Conservation (phyloP, 164 flowering plant genomes). For the Chloranthus sessilifolius region DNA sequence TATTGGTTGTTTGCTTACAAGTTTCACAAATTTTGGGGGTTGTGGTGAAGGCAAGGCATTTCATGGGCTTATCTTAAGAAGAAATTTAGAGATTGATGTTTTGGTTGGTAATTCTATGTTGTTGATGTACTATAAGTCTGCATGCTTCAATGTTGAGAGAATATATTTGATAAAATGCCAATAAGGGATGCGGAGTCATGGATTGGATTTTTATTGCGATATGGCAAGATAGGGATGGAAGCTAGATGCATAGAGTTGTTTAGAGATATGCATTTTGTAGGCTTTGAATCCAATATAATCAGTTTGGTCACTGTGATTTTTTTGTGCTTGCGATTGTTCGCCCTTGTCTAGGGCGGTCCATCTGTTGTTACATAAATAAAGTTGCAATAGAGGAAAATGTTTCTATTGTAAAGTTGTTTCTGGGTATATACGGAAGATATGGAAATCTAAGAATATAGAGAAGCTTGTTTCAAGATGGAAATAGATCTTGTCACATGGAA, state of each 20-base stretch:
- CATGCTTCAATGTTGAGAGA: conserved; percentile 32
- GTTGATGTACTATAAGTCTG: conserved; percentile 70
- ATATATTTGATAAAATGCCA: conserved; percentile 29
- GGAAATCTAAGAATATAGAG: conserved; percentile 34
- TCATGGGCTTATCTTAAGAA: conserved; percentile 55
- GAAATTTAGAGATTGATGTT: conserved; percentile 24
- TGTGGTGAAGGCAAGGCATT: conserved; percentile 53
- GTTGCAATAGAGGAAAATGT: conserved; percentile 21
- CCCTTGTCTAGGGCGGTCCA: conserved; percentile 35
- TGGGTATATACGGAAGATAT: conserved; percentile 61
- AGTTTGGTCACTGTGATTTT: conserved; percentile 47
- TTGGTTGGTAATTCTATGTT: conserved; percentile 40
- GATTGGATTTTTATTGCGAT: conserved; percentile 51
- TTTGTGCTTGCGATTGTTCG: conserved; percentile 44
- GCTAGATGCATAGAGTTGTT: conserved; percentile 45
- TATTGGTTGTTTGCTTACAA: conserved; percentile 57
- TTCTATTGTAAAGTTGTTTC: conserved; percentile 53
- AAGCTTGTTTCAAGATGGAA: conserved; percentile 32
- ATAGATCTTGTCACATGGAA: conserved; percentile 63
- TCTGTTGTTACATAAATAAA: conserved; percentile 52
- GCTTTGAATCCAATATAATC: conserved; percentile 35
- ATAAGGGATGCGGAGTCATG: conserved; percentile 40
- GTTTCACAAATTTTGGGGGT: conserved; percentile 38
- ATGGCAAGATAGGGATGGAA: conserved; percentile 35
- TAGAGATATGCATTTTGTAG: conserved; percentile 45